These are phyloP conservation scores for Parachaetomium inaequale DNA, from an alignment of 495 filamentous ascomycete genomes.

Conservation along the genomic window DNA sequence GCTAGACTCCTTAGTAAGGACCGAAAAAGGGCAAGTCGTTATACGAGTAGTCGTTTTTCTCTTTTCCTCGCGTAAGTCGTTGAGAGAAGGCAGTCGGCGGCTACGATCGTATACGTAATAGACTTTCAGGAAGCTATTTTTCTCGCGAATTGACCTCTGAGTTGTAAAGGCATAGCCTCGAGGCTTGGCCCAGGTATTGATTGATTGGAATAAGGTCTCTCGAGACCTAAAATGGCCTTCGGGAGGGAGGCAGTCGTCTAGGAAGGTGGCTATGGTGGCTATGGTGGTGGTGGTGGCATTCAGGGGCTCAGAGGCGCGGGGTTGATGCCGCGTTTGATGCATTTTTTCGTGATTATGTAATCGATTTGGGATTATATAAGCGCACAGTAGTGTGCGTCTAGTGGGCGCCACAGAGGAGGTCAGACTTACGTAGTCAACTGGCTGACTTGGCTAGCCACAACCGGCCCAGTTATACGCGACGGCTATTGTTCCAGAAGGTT, in stretches of 20 bases:
- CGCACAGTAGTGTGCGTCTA: no score
- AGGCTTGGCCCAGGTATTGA: neutral
- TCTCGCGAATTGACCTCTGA: conserved; percentile 1
- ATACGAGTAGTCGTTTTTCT: conserved; percentile 7
- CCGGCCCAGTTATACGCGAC: no score
- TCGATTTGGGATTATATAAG: no score
- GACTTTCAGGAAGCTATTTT: neutral
- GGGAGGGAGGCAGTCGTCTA: neutral
- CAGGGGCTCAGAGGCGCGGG: no score
- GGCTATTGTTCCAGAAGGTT: no score
- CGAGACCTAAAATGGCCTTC: neutral
- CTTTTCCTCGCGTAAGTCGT: neutral
- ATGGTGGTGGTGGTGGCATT: no score
- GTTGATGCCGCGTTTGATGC: no score
- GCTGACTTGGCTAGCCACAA: no score
- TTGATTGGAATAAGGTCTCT: neutral
- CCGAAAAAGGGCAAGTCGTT: conserved; percentile 7
- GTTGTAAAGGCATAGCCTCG: conserved; percentile 5
- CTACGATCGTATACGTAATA: conserved; percentile 4
- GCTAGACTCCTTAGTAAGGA: neutral
- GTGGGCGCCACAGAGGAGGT: no score
- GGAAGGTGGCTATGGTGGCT: neutral
- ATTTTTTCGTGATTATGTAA: no score
- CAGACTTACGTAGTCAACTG: no score
- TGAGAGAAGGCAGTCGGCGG: neutral